Evolutionary conservation across 1,284 basidiomycete genomes (phyloP), one percentile per base, ranked within the genome.

Genomic region (Porodaedalea pini): DNA sequence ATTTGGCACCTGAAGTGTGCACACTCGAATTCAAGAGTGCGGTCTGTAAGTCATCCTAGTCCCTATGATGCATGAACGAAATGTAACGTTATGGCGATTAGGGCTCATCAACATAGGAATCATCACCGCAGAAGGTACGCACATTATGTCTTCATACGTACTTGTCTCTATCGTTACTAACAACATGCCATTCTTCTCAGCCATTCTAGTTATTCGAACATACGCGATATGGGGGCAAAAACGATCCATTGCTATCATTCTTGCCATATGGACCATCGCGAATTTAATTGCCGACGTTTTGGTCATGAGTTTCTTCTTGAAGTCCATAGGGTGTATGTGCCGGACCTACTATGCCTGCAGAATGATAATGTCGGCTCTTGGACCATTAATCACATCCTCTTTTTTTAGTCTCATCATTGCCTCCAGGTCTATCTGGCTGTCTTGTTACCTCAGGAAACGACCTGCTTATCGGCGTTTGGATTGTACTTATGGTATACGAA

Each of bases 31-130:
- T 27, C 17, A 51, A 51, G 31, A 51, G 31, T 31, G 19, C 49
- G 11, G 49, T 15, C 17, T 51, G 49, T 51, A 36, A 34, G 49
- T n/a, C 6, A 34, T 34, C 32, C 6, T 34, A 34, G 32, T 6
- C n/a, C n/a, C 7, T 34, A 34, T 34, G 2, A 7, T 51, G 10
- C 2, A 4, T 17, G 2, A 3, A 36, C 6, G 7, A 6, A n/a
- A 15, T 34, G 2, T n/a, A 51, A 37, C 3, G 15, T 11, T 51
- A n/a, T 2, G 31, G 17, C 17, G 21, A 32, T 21, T 11, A 51
- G 49, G 49, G 49, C 49, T 51, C 32, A 51, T 51, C 49, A 51
- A 31, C 6, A 13, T 51, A 7, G 49, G 49, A 6, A 51, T 51
- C 17, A n/a, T 51, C 8, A 39, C 31, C 17, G 27, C 49, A 17